Base-by-base conservation (phyloP, 1,139 yeast genomes). In the Yamadazyma trypodendri region DNA sequence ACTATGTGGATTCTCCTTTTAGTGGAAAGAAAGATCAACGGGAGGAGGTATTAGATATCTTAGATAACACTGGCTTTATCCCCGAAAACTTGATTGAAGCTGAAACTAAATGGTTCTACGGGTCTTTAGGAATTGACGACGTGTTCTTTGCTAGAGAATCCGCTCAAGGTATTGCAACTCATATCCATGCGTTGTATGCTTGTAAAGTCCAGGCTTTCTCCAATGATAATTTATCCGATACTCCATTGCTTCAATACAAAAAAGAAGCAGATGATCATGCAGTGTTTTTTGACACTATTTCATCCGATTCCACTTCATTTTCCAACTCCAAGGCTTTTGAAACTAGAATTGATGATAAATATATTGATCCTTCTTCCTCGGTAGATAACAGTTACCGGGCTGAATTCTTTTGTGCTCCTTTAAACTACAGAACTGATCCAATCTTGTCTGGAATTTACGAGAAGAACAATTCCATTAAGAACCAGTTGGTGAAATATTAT, bases 31-130 rank as follows among this genome's bases (percentile, higher is more conserved):
- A 82, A 52, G 75, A 77, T 41, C 97, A 92, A 60, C 75, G 82
- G 58, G 92, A 82, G 45, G 75, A 78, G 39, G 96, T 92, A 30
- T 77, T 88, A 63, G 96, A 88, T 57, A 74, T 81, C 36, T 69
- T 92, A 44, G 96, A 88, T 58, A 72, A 77, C 43, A 80, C 84
- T 34, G 97, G 97, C 0, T 86, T 90, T 55, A 85, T 92, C 43
- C 98, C 97, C 10, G 96, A 87, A 53, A 65, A 78, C 37, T 70
- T 88, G 51, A 85, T 92, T 52, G 97, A 89, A 63, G 71, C 77
- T 40, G 97, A 90, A 63, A 82, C 94, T 7, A 77, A 73, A 54
- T 90, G 96, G 95, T 92, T 92, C 60, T 92, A 92, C 66, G 81
- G 85, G 44, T 67, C 77, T 36, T 74, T 92, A 49, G 97, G 97